Percentiles rank a stretch among this genome's conserved stretches.
phyloP scores from a whole-genome alignment of 2,329 filamentous ascomycete species.

The Clonostachys solani region DNA sequence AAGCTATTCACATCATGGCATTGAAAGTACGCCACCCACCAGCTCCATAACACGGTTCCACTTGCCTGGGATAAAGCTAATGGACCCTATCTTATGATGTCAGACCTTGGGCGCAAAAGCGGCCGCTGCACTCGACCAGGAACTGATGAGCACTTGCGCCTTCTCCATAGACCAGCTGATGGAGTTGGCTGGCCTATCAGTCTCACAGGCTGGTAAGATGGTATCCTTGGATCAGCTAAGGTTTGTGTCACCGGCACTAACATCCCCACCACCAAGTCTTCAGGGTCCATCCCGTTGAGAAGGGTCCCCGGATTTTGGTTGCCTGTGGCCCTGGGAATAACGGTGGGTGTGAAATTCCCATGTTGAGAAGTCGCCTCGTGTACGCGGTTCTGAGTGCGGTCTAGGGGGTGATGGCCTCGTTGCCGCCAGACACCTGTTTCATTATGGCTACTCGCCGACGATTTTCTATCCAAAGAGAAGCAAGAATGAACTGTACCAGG shows the following conservation, averaged over 20 bases:
- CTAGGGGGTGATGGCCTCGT: slow-evolving; percentile 90
- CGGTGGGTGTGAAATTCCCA: slow-evolving; percentile 30
- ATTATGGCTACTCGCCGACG: slow-evolving; percentile 86
- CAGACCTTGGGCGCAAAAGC: slow-evolving; percentile 85
- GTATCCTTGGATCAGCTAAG: neutral
- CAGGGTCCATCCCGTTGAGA: slow-evolving; percentile 70
- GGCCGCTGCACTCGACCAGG: slow-evolving; percentile 83
- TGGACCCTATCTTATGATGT: neutral
- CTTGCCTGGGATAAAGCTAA: neutral
- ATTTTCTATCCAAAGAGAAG: slow-evolving; percentile 92
- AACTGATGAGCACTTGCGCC: slow-evolving; percentile 83
- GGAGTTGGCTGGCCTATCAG: slow-evolving; percentile 90
- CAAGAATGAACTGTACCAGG: slow-evolving; percentile 86
- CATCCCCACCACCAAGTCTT: slow-evolving; percentile 56
- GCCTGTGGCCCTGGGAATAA: slow-evolving; percentile 86
- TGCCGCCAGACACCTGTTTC: slow-evolving; percentile 83
- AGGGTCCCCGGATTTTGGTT: slow-evolving; percentile 72
- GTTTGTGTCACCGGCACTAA: neutral
- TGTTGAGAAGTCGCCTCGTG: no score
- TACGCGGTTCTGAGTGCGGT: slow-evolving; percentile 18
- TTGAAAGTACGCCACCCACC: slow-evolving; percentile 19
- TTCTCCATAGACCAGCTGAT: slow-evolving; percentile 97
- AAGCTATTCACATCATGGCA: slow-evolving; percentile 15
- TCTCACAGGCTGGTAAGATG: slow-evolving; percentile 76
- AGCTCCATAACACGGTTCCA: neutral